Evolutionary conservation across 176 grass and related monocot species (phyloP), one percentile per base, ranked within the genome.

Genomic region (Paspalum vaginatum): DNA sequence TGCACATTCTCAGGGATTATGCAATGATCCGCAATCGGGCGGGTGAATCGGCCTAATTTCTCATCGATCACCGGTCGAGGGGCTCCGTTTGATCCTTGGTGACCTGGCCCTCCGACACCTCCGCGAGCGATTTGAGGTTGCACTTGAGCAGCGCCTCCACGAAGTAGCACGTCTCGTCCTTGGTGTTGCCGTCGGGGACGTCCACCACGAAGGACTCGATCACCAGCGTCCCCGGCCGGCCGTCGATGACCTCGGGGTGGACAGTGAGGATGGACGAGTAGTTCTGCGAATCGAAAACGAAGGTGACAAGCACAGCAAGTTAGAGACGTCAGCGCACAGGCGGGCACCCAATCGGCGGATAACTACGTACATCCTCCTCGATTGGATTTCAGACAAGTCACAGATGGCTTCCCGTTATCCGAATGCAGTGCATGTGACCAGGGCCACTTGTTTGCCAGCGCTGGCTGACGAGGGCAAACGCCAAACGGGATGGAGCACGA

Each of bases 71-170:
- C 52, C 66, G 48, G 69, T 90, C 85, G 68, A 93, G 86, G 22
- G 82, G 78, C 69, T 90, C 91, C 1, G 91, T 93, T 55, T 67
- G 88, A 64, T 92, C 91, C 77, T 83, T 79, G 77, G 83, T 64
- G 16, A 91, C 89, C n/a, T 87, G 80, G 63, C 89, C 79, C 80
- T 97, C 94, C 0, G 94, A 94, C 42, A 97, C 89, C 25, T 92
- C 89, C 1, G 91, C 94, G 7, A 97, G 87, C 11, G 94, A 97
- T 73, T 97, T 94, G 76, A 97, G 91, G 85, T 97, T 97, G 94
- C 94, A 97, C 62, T 94, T 97, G 81, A 97, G 87, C 49, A 97
- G 64, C 39, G 91, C 89, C 75, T 97, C 91, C 14, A 97, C 87
- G 62, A 97, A 97, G 70, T 86, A 97, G 80, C 94, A 97, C 1